These are phyloP conservation scores for Durio zibethinus DNA, from an alignment of 345 rosid species.

Conservation along the genomic window DNA sequence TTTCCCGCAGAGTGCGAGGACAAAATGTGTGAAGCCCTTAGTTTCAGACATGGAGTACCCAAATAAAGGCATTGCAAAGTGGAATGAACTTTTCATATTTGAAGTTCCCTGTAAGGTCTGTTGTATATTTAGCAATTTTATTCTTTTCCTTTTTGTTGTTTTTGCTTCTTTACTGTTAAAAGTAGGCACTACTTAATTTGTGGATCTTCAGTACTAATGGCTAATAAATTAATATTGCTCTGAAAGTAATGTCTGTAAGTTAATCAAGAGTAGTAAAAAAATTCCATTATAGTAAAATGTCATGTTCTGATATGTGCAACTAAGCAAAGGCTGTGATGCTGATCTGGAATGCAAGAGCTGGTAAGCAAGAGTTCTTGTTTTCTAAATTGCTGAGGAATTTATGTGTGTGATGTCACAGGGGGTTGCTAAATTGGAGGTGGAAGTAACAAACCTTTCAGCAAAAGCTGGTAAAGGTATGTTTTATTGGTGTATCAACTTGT, in stretches of 20 bases:
- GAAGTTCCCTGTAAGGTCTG: constrained; percentile 85
- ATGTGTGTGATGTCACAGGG: constrained; percentile 45
- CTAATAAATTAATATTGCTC: background rate
- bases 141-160: background rate
- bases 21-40: constrained; percentile 88
- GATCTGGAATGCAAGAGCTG: background rate
- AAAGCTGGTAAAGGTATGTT: constrained; percentile 97
- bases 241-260: background rate
- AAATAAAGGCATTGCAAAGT: constrained; percentile 58
- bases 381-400: constrained; percentile 3
- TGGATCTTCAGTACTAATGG: background rate
- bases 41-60: constrained; percentile 34
- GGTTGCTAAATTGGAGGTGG: constrained; percentile 85
- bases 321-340: background rate
- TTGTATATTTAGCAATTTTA: constrained; percentile 8
- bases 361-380: background rate
- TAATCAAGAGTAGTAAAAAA: background rate
- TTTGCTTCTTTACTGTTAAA: background rate
- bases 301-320: background rate
- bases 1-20: constrained; percentile 97
- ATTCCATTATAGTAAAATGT: background rate
- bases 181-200: background rate
- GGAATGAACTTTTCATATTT: constrained; percentile 96
- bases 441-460: constrained; percentile 96
- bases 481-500: constrained; percentile 9